phyloP scores from a whole-genome alignment of 345 rosid species.

The Cardiospermum halicacabum region DNA sequence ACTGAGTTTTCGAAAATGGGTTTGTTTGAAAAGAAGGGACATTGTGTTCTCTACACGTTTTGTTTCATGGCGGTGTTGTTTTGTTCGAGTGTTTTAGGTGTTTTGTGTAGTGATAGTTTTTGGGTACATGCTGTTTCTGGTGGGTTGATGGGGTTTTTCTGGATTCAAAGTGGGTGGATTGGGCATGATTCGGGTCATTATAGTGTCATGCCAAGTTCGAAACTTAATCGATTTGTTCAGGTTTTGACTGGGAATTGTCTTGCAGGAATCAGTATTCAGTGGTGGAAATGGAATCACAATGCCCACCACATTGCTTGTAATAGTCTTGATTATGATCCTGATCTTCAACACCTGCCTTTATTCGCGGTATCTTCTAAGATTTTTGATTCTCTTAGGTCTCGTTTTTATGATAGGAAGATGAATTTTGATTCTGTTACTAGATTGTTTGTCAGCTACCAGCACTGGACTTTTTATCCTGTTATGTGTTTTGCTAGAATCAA shows the following conservation, averaged over 20 bases:
- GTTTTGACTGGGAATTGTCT: slow-evolving; percentile 63
- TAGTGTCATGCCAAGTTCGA: slow-evolving; percentile 29
- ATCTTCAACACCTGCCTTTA: slow-evolving; percentile 57
- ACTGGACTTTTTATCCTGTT: slow-evolving; percentile 53
- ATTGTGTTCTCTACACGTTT: slow-evolving; percentile 17
- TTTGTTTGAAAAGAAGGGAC: slow-evolving; percentile 44
- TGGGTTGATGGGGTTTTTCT: slow-evolving; percentile 36
- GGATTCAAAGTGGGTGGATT: slow-evolving; percentile 75
- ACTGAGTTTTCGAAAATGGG: slow-evolving; percentile 44
- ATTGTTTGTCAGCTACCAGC: slow-evolving; percentile 55
- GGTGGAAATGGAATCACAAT: slow-evolving; percentile 61
- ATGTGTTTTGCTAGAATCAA: slow-evolving; percentile 58
- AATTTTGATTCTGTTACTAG: slow-evolving; percentile 39
- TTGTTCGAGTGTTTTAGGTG: slow-evolving; percentile 29
- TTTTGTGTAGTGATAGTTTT: slow-evolving; percentile 25
- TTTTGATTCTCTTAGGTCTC: slow-evolving; percentile 35
- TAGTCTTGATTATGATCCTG: slow-evolving; percentile 53
- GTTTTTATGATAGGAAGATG: slow-evolving; percentile 44
- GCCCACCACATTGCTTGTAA: slow-evolving; percentile 56
- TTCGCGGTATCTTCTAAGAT: slow-evolving; percentile 52
- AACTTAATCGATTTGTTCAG: slow-evolving; percentile 41
- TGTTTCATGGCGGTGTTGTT: slow-evolving; percentile 26
- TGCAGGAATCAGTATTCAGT: slow-evolving; percentile 58
- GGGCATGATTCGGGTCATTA: slow-evolving; percentile 82
- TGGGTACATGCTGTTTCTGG: slow-evolving; percentile 37